Evolutionary conservation across 805 yeast species (phyloP), one percentile per base, ranked within the genome.

Genomic region (Lipomyces yamadae): DNA sequence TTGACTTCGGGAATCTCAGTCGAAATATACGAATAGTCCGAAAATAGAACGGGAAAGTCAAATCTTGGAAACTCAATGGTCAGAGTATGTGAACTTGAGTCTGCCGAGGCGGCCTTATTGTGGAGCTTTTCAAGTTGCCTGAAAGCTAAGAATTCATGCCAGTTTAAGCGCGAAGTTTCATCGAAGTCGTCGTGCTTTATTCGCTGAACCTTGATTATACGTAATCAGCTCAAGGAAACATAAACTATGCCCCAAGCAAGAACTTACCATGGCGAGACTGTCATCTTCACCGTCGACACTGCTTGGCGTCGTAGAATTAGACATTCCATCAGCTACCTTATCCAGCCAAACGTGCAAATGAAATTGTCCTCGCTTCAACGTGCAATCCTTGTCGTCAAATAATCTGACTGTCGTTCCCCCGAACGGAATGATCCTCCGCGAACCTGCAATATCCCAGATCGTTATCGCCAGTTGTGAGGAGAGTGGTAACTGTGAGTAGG

Each of bases 111-210:
- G 0, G 54, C 37, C 56, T 66, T 68, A 35, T 68, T 67, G 66
- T 78, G 78, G 59, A 78, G 72, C 59, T 75, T 77, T 70, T 85
- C 87, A 55, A 88, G 81, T 66, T 81, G 80, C 11, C 90, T 81
- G 68, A 87, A 81, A 0, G 89, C 84, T 64, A 90, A 72, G 56
- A 84, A 81, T 73, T 92, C 97, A 8, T 92, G 80, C 98, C 98
- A 93, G 59, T 83, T 85, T 0, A 85, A 76, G 5, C 84, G 77
- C 4, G 83, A 78, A 33, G 86, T 79, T 33, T 90, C 93, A 0
- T 92, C 92, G 67, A 84, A 82, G 73, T 89, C 92, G 73, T 87
- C 90, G 59, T 78, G 78, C 69, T 89, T 87, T 33, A 63, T 48
- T 42, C 53, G 30, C 50, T 60, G 55, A 6, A 35, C 30, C 29